Conservation (phyloP, 108 stramenopile species). For the Hondaea fermentalgiana region DNA sequence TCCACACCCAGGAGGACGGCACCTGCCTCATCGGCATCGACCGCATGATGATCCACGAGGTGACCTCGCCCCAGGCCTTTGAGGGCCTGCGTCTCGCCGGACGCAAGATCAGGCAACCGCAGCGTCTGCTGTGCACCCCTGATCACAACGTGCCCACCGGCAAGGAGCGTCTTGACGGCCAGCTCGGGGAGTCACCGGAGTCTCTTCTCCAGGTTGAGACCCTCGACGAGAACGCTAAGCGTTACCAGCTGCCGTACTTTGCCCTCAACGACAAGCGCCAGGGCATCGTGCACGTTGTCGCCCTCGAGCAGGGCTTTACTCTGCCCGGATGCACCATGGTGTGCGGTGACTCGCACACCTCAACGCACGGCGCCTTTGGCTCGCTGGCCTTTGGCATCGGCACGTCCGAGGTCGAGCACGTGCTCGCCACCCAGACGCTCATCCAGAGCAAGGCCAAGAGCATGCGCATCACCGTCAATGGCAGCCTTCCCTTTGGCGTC, state of each 20-base stretch:
- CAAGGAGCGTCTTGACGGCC: slow-evolving; percentile 34
- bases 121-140: slow-evolving; percentile 80
- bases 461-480: slow-evolving; percentile 78
- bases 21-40: slow-evolving; percentile 79
- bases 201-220: slow-evolving; percentile 49
- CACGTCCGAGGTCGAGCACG: slow-evolving; percentile 88
- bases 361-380: slow-evolving; percentile 88
- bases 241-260: slow-evolving; percentile 71
- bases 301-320: slow-evolving; percentile 89
- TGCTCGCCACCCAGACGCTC: slow-evolving; percentile 82
- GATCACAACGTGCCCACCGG: slow-evolving; percentile 90
- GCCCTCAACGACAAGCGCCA: slow-evolving; percentile 84
- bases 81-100: slow-evolving; percentile 73
- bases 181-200: slow-evolving; percentile 34
- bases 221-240: slow-evolving; percentile 74
- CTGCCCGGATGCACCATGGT: slow-evolving; percentile 77
- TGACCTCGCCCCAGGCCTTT: slow-evolving; percentile 88
- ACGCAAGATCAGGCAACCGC: slow-evolving; percentile 75
- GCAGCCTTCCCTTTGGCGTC: slow-evolving; percentile 62
- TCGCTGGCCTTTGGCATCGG: slow-evolving; percentile 89
- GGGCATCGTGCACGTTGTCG: slow-evolving; percentile 89
- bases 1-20: slow-evolving; percentile 53
- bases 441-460: slow-evolving; percentile 79
- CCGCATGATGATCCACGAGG: slow-evolving; percentile 63
- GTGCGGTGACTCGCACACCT: slow-evolving; percentile 86